Percentiles rank a stretch among this genome's conserved stretches.
phyloP scores from a whole-genome alignment of 129 eudicot species.

The Lactuca sativa region DNA sequence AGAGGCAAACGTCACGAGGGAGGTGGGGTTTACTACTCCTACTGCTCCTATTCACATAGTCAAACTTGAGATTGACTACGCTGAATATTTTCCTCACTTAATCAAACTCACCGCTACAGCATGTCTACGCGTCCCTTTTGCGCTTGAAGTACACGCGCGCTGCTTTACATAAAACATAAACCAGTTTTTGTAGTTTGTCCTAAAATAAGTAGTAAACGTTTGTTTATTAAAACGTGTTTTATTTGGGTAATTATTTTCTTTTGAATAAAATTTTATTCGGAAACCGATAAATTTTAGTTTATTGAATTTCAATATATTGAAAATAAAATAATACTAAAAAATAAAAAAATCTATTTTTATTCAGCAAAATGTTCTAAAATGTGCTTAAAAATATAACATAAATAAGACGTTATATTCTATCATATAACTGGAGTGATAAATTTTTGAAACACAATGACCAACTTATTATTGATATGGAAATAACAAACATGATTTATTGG shows the following conservation, averaged over 20 bases:
- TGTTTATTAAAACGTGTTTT: background rate
- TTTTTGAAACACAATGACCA: too few species aligned
- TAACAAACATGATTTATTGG: too few species aligned
- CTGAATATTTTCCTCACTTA: constrained; percentile 16
- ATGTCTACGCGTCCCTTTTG: constrained; percentile 10
- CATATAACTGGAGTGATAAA: too few species aligned
- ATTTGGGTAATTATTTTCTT: background rate
- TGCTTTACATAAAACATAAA: background rate
- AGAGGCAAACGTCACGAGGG: constrained; percentile 30
- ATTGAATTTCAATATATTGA: background rate
- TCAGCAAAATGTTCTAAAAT: too few species aligned
- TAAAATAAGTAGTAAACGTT: background rate
- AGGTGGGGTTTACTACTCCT: constrained; percentile 23
- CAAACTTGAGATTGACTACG: constrained; percentile 33
- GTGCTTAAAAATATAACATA: too few species aligned
- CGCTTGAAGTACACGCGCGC: constrained; percentile 15
- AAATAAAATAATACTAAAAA: too few species aligned
- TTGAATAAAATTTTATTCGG: too few species aligned
- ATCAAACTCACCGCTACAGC: constrained; percentile 34
- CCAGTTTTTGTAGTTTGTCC: background rate
- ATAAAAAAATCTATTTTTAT: too few species aligned
- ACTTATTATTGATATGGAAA: too few species aligned
- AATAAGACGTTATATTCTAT: too few species aligned
- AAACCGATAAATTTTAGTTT: too few species aligned
- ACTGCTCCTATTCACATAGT: constrained; percentile 7